Conservation (phyloP, 257 asterid species). For the Leonotis leonurus region DNA sequence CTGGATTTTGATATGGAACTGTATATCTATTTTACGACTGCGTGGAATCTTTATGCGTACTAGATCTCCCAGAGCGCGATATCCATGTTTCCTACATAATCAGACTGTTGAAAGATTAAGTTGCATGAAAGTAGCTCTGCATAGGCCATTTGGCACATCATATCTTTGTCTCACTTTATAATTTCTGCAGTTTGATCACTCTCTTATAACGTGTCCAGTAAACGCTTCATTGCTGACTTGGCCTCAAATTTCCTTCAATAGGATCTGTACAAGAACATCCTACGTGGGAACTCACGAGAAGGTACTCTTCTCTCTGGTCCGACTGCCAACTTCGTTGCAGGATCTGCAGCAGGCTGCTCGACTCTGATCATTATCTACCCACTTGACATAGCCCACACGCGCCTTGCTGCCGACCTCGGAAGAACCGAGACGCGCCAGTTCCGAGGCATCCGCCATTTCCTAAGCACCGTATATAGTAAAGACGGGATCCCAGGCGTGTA, state of each 20-base stretch:
- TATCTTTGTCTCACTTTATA: not conserved
- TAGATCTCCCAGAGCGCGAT: not conserved
- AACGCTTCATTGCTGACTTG: not conserved
- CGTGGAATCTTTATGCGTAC: not conserved
- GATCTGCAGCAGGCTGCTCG: conserved; percentile 92
- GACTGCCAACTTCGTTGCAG: conserved; percentile 63
- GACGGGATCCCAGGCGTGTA: conserved; percentile 82
- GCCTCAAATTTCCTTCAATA: conserved; percentile 18
- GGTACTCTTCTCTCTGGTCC: conserved; percentile 67
- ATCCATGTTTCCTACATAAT: not conserved
- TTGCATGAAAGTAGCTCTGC: too few species aligned
- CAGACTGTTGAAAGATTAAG: too few species aligned
- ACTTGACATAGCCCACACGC: conserved; percentile 91
- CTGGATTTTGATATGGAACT: not conserved
- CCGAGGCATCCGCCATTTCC: conserved; percentile 75
- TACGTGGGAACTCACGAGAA: conserved; percentile 45
- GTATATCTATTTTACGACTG: not conserved
- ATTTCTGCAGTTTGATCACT: not conserved
- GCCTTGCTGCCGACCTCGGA: conserved; percentile 96
- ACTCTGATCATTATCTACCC: conserved; percentile 82
- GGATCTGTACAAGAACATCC: conserved; percentile 75
- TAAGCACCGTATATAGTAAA: conserved; percentile 42
- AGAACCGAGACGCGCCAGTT: conserved; percentile 68
- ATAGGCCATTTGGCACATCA: not conserved
- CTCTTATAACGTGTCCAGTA: too few species aligned